These are phyloP conservation scores for Epichloe bromicola DNA, from an alignment of 2,329 filamentous ascomycete species.

Conservation along the genomic window DNA sequence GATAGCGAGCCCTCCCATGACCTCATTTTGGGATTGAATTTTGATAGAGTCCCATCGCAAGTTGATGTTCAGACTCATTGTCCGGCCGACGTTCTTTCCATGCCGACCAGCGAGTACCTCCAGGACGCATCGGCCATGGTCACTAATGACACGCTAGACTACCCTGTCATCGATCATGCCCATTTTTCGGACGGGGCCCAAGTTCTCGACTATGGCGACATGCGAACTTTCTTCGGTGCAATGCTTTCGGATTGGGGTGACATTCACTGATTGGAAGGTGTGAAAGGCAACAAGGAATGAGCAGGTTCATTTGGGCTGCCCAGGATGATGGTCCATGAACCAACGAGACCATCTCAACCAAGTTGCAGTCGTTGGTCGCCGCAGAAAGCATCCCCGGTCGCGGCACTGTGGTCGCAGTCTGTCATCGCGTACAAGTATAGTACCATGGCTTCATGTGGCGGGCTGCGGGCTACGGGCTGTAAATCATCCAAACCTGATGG, in stretches of 20 bases:
- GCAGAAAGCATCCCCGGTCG: no score
- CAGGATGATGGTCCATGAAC: no score
- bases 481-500: no score
- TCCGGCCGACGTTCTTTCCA: not conserved
- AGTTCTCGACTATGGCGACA: slow-evolving; percentile 2
- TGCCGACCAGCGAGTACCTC: not conserved
- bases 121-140: not conserved
- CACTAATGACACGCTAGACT: not conserved
- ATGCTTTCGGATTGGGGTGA: slow-evolving; percentile 1
- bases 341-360: no score
- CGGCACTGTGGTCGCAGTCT: no score
- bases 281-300: no score
- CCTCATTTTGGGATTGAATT: not conserved
- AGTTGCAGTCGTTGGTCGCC: no score
- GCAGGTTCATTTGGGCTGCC: no score
- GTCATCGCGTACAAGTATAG: no score
- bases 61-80: not conserved
- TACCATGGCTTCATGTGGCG: no score
- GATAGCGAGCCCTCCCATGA: not conserved
- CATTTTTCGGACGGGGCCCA: not conserved
- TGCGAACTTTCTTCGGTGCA: slow-evolving; percentile 1
- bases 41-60: not conserved
- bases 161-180: not conserved
- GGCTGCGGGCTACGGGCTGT: no score
- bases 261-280: not conserved